phyloP scores from a whole-genome alignment of 2,329 filamentous ascomycete species.

The Pestalotiopsis sp. region DNA sequence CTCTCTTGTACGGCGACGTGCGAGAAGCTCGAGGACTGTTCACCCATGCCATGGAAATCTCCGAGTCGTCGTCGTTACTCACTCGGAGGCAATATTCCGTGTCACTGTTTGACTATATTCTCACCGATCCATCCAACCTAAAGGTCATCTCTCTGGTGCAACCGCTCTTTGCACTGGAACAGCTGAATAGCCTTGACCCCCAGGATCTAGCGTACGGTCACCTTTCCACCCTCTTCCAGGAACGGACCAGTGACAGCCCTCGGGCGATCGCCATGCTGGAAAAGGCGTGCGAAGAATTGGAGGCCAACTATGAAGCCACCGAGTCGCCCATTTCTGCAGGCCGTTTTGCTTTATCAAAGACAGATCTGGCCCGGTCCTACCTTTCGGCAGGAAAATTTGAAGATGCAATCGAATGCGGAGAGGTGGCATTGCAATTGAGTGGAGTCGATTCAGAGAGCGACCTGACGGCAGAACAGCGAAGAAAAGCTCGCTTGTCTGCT shows the following conservation, averaged over 20 bases:
- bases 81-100: constrained; percentile 79
- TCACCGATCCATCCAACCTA: constrained; percentile 55
- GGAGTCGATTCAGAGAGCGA: constrained; percentile 71
- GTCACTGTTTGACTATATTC: constrained; percentile 80
- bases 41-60: constrained; percentile 92
- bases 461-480: constrained; percentile 65
- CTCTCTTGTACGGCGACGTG: constrained; percentile 72
- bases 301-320: constrained; percentile 81
- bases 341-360: constrained; percentile 79
- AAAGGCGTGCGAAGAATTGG: constrained; percentile 68
- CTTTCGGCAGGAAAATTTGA: constrained; percentile 69
- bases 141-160: constrained; percentile 72
- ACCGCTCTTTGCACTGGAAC: constrained; percentile 85
- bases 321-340: constrained; percentile 76
- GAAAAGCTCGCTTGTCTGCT: constrained; percentile 77
- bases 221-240: constrained; percentile 77
- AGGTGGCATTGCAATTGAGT: constrained; percentile 78
- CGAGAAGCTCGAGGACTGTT: constrained; percentile 84
- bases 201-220: constrained; percentile 75
- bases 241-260: constrained; percentile 72
- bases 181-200: constrained; percentile 73
- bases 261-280: constrained; percentile 67
- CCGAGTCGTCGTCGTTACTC: constrained; percentile 73
- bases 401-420: constrained; percentile 76
- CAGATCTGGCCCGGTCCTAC: constrained; percentile 83